phyloP scores from a whole-genome alignment of 2,329 filamentous ascomycete genomes.

The Penicillium digitatum region DNA sequence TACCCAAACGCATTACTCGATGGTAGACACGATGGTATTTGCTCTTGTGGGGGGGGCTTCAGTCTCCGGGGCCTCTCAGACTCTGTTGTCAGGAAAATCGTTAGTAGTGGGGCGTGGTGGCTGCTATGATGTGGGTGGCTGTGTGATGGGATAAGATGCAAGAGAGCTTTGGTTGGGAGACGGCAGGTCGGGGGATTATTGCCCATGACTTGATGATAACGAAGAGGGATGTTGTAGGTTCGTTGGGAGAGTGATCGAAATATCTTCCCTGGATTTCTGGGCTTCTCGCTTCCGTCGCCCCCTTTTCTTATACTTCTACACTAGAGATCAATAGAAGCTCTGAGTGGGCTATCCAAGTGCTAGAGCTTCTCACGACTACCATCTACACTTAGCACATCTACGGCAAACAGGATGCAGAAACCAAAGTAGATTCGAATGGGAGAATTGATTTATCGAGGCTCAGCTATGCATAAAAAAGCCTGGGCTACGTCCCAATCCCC shows the following conservation, averaged over 20 bases:
- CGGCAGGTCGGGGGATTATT: neutral
- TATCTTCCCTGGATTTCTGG: neutral
- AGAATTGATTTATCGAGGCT: slow-evolving; percentile 1
- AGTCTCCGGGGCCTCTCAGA: neutral
- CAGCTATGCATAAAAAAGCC: neutral
- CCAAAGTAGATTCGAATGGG: neutral
- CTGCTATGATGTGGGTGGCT: slow-evolving; percentile 4
- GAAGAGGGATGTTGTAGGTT: neutral
- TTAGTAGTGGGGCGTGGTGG: neutral
- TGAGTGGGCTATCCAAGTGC: neutral
- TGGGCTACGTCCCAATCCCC: neutral
- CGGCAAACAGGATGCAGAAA: neutral
- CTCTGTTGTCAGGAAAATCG: neutral
- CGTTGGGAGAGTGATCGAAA: neutral
- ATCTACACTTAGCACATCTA: neutral
- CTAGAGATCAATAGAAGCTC: neutral
- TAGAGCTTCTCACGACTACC: neutral
- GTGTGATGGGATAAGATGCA: neutral
- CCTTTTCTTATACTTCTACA: too few relatives aligned
- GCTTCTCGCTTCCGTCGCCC: too few relatives aligned
- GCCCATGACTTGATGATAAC: neutral
- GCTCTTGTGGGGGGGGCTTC: neutral
- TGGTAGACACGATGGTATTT: neutral
- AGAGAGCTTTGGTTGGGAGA: neutral
- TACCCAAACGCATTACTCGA: neutral